Evolutionary conservation across 2,329 filamentous ascomycete genomes (phyloP), one percentile per base, ranked within the genome.

Genomic region (Hymenoscyphus fructigenus): DNA sequence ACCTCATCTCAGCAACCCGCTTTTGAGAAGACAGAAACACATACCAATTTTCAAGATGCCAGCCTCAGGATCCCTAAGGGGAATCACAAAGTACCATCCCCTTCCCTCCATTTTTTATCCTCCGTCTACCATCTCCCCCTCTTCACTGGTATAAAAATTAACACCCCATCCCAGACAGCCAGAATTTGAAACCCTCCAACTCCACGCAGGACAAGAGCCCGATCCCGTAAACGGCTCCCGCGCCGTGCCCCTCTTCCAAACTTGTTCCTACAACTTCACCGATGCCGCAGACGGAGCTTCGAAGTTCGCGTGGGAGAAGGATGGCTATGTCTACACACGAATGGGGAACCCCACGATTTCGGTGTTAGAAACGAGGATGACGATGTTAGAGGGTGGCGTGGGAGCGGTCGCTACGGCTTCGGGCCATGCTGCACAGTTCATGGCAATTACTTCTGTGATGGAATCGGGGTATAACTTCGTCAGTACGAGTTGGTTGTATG

Each of bases 231-330:
- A 88, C 64, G 88, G 89, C 57, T 82, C 88, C 20, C 83, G 88
- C 66, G 88, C 88, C 41, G 87, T 90, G 3, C 88, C 88, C 26
- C 90, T 91, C 73, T 91, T 90, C 74, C 86, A 87, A 4, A 89
- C 88, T 20, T 88, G 81, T 7, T 90, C 87, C 26, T 91, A 80
- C 74, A 82, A 82, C 58, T 91, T 91, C 83, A 85, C 90, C 81
- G 85, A 90, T 77, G 88, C 85, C 23, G 88, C 86, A 55, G 88
- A 90, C 72, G 88, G 85, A 65, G 88, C 88, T 55, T 82, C 86
- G 72, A 84, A 91, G 41, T 91, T 90, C 73, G 86, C 86, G 69
- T 85, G 90, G 75, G 88, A 89, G 74, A 87, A 90, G 74, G 86
- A 88, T 72, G 88, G 88, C 73, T 90, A 91, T 76, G 89, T 91